Base-by-base conservation (phyloP, 495 filamentous ascomycete species). In the Coniosporium apollinis region DNA sequence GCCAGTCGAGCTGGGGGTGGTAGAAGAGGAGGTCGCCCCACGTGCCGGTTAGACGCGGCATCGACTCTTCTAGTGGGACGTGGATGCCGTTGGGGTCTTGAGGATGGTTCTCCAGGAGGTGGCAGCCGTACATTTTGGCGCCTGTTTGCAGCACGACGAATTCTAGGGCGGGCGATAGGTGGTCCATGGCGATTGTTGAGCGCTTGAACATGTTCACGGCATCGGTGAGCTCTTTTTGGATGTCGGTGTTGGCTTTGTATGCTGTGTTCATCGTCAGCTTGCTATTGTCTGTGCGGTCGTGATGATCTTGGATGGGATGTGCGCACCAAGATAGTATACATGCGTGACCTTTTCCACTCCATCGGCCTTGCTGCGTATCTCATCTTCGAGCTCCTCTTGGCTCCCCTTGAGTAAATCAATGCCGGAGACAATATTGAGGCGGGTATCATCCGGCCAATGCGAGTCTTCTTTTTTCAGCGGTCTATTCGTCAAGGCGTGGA, bases 401-500 rank as follows among this genome's bases (percentile, higher is more conserved):
- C 34, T 38, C 4, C 43, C 49, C 29, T 51, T 40, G 8, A 55
- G 37, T 11, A 60, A 34, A 32, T 60, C 52, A 30, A 60, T 49
- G 0, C 53, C 55, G 21, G 51, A 52, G 2, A 55, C 48, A 21
- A 58, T 45, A 16, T 53, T 45, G 34, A 60, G 34, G 14, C 54
- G 40, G 6, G 34, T 9, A 36, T 58, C 53, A 3, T 39, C 35
- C n/a, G 55, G 51, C 51, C 52, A 58, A 28, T 47, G 36, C 5
- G 55, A 47, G 30, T 54, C 45, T 30, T 49, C 34, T 25, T 41
- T 43, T n/a, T 46, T 48, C 5, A 60, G 33, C 5, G 49, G 55
- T 16, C 55, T 39, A 33, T 60, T 57, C 8, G 53, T 57, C 28
- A 58, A 39, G 2, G 51, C 55, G 28, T 52, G 42, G 1, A 58